phyloP scores from a whole-genome alignment of 768 basidiomycete genomes.

The Hygrocybe punicea region DNA sequence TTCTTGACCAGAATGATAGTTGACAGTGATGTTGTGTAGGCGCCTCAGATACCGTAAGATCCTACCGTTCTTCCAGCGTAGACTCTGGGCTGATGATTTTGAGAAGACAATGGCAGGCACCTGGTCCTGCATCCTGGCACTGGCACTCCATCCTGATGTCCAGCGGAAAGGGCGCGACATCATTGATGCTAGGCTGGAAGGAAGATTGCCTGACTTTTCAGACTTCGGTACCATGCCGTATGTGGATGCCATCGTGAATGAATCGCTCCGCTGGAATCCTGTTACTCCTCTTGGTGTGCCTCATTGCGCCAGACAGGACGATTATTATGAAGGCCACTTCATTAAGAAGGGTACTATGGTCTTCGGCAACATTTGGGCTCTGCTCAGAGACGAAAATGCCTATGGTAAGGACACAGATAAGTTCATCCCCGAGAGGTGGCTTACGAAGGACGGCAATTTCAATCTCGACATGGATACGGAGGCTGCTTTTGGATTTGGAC shows the following conservation, averaged over 20 bases:
- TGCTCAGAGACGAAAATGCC: background rate
- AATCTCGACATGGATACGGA: constrained; percentile 13
- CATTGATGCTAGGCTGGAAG: constrained; percentile 25
- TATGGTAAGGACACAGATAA: constrained; percentile 13
- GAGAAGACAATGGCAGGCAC: constrained; percentile 30
- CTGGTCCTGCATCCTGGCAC: constrained; percentile 27
- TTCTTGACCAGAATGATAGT: background rate
- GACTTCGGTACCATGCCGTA: constrained; percentile 13
- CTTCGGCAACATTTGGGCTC: constrained; percentile 28
- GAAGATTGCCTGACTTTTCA: constrained; percentile 30
- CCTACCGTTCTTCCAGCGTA: background rate
- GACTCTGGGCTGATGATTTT: background rate
- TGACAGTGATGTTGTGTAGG: background rate
- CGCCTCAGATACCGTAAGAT: constrained; percentile 2
- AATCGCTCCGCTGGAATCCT: constrained; percentile 14
- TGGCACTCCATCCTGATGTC: constrained; percentile 31
- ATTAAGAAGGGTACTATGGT: constrained; percentile 36
- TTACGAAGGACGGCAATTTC: constrained; percentile 5
- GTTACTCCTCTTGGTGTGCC: constrained; percentile 14
- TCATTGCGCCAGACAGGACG: constrained; percentile 29
- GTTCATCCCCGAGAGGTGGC: constrained; percentile 15
- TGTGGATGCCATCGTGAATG: constrained; percentile 9
- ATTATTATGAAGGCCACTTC: constrained; percentile 31
- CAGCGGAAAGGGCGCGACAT: constrained; percentile 28
- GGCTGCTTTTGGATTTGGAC: constrained; percentile 21